Percentiles rank a stretch among this genome's conserved stretches.
Evolutionary conservation across 495 filamentous ascomycete genomes (phyloP).

Genomic region (Aspergillus incahuasiensis): DNA sequence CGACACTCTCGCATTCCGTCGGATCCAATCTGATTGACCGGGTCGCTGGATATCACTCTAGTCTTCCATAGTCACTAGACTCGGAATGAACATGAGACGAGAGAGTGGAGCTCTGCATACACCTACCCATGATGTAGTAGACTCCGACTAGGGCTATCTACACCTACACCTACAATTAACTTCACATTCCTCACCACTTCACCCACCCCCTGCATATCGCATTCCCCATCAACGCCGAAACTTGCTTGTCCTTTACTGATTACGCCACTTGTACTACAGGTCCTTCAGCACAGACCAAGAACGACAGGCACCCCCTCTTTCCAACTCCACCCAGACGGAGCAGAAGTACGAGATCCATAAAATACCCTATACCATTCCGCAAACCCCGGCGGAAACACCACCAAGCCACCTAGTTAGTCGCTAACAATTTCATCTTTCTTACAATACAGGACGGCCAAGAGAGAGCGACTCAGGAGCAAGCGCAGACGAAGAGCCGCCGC

Average conservation of each 20-base stretch:
- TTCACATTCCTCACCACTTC: conserved; percentile 13
- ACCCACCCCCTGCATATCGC: conserved; percentile 15
- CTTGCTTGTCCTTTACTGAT: conserved; percentile 1
- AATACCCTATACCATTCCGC: background rate
- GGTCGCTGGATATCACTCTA: background rate
- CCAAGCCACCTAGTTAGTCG: too few species aligned
- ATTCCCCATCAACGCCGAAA: conserved; percentile 6
- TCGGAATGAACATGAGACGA: background rate
- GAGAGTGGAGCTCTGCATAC: background rate
- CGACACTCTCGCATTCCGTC: background rate
- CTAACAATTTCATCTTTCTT: too few species aligned
- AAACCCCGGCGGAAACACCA: too few species aligned
- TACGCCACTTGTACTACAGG: background rate
- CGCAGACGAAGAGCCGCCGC: background rate
- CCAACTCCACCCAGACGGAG: background rate
- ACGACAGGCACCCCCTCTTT: background rate
- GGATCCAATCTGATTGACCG: background rate
- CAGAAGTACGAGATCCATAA: background rate
- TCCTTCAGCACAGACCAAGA: background rate
- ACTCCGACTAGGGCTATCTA: too few species aligned
- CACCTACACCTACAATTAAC: background rate
- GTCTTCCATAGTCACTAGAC: background rate
- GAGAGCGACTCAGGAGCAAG: background rate
- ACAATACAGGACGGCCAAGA: background rate
- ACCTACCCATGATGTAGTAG: too few species aligned